Base-by-base conservation (phyloP, 441 rosid genomes). In the Euphorbia celastroides region DNA sequence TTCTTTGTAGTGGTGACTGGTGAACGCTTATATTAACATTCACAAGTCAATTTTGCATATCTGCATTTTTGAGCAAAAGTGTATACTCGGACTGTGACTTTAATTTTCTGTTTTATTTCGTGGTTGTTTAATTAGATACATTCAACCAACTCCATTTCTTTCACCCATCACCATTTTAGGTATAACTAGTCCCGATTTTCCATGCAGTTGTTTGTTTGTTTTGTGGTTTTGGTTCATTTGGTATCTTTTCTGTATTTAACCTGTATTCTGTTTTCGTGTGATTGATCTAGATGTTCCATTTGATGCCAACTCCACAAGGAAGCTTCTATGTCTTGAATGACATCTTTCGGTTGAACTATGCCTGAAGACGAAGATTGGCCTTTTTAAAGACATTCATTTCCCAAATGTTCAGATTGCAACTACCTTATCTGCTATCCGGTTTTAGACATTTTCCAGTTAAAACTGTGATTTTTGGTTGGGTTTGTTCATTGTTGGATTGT, bases 261-360 rank as follows among this genome's bases (percentile, higher is more conserved):
- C n/a, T 3, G 14, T 34, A 16, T 9, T 65, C 22, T 60, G 6
- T 52, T 71, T 16, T 63, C 5, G 3, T 79, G 44, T 27, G 42
- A 69, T 72, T 80, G 60, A 70, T 70, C 51, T 20, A 94, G 98
- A 91, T 94, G 97, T 94, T 94, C 77, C 99, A 94, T 82, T 83
- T 94, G 88, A 86, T 91, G 85, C 88, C 97, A 48, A 88, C 89
- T 27, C 89, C 89, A 23, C 94, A 87, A 70, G 99, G 98, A 78
- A 89, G 83, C 88, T 92, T 86, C 69, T 94, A 88, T 60, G 99
- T 94, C 80, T 76, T 82, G 71, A 94, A 89, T 59, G 99, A 92
- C 79, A 94, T 92, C 59, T 94, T 92, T 88, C 87, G 97, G 86
- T 80, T 94, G 90, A 94, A 94, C 88, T 89, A 92, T 70, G 97